A percentile compares a stretch with the other conserved stretches of the same genome.
These are phyloP conservation scores for Claviceps pusilla DNA, from an alignment of 2,329 filamentous ascomycete genomes.

Conservation along the genomic window DNA sequence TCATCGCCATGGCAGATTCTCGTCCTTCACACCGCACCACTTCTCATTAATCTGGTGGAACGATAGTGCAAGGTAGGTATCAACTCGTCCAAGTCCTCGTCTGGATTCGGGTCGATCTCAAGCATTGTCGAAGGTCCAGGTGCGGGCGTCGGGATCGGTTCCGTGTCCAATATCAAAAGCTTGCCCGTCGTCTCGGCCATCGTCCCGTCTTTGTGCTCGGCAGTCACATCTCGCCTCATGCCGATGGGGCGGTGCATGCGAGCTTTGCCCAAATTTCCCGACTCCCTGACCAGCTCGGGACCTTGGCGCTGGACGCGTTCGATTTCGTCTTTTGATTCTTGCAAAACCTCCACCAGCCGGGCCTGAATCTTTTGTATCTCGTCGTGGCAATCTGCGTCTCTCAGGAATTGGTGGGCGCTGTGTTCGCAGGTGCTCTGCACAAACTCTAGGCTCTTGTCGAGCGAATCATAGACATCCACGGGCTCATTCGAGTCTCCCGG, in stretches of 20 bases:
- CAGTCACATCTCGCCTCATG: slow-evolving; percentile 32
- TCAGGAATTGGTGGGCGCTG: slow-evolving; percentile 77
- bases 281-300: slow-evolving; percentile 26
- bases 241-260: slow-evolving; percentile 38
- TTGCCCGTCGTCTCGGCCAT: slow-evolving; percentile 11
- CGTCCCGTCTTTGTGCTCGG: slow-evolving; percentile 15
- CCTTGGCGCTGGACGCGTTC: slow-evolving; percentile 40
- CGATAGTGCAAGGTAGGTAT: slow-evolving; percentile 26
- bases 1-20: no score
- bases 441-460: slow-evolving; percentile 65
- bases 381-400: slow-evolving; percentile 68
- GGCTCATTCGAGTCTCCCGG: not conserved
- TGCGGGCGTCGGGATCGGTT: slow-evolving; percentile 3
- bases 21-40: slow-evolving; percentile 8
- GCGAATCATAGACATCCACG: slow-evolving; percentile 49
- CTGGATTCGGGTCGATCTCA: slow-evolving; percentile 20
- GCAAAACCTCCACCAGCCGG: slow-evolving; percentile 48
- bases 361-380: slow-evolving; percentile 58
- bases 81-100: slow-evolving; percentile 26
- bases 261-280: slow-evolving; percentile 24
- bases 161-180: slow-evolving; percentile 10
- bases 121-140: slow-evolving; percentile 12
- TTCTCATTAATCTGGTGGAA: slow-evolving; percentile 26
- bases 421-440: slow-evolving; percentile 72
- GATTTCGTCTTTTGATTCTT: slow-evolving; percentile 44